Evolutionary conservation across 495 filamentous ascomycete genomes (phyloP).

Genomic region (Aspergillus cristatus): DNA sequence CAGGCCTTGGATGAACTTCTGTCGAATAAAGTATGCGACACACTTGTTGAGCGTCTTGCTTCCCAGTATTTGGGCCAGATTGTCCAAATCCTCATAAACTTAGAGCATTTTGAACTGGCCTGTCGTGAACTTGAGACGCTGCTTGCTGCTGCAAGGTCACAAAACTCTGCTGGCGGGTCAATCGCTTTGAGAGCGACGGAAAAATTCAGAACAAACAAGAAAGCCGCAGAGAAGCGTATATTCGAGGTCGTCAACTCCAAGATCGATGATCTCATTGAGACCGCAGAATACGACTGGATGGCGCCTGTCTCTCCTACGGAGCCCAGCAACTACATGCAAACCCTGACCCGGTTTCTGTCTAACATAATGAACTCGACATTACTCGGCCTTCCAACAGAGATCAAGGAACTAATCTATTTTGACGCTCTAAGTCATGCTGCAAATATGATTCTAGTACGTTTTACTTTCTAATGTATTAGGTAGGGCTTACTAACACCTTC

Average conservation of each 20-base stretch:
- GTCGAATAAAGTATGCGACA: constrained; percentile 79
- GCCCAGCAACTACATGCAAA: constrained; percentile 87
- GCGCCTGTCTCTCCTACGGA: constrained; percentile 53
- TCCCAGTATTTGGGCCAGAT: constrained; percentile 96
- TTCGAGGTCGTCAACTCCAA: constrained; percentile 98
- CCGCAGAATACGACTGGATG: constrained; percentile 95
- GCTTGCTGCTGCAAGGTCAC: constrained; percentile 70
- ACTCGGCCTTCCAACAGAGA: constrained; percentile 81
- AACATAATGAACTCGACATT: constrained; percentile 95
- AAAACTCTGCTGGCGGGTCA: constrained; percentile 59
- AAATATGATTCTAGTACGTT: constrained; percentile 66
- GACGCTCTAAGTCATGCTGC: constrained; percentile 89
- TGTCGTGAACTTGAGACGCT: constrained; percentile 80
- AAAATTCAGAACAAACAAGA: constrained; percentile 81
- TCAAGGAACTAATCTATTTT: constrained; percentile 96
- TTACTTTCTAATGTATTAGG: not conserved
- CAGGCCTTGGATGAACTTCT: constrained; percentile 83
- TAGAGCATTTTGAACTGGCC: constrained; percentile 92
- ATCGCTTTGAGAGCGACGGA: constrained; percentile 73
- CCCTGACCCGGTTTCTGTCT: constrained; percentile 82
- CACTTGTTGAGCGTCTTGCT: constrained; percentile 76
- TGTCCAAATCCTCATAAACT: constrained; percentile 94
- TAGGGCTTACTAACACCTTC: constrained; percentile 7
- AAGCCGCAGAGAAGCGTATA: constrained; percentile 92
- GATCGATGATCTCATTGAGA: constrained; percentile 94